Evolutionary conservation across 192 early-diverging fungal genomes (phyloP).

Genomic region (Lobosporangium transversale): DNA sequence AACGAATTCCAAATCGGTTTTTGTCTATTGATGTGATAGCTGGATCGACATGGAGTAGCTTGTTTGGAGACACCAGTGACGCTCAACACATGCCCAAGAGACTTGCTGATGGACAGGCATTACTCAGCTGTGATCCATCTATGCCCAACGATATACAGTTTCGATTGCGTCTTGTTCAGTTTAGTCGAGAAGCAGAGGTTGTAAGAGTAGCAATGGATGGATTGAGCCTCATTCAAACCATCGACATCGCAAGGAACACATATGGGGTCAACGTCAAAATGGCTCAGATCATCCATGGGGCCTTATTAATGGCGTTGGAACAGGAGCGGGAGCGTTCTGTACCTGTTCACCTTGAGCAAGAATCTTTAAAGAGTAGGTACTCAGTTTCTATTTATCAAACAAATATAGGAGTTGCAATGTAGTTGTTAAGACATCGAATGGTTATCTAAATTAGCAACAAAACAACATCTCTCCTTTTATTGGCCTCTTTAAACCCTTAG

Average conservation of each 20-base stretch:
- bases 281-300: constrained; percentile 30
- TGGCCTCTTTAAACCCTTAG: too few species aligned
- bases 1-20: too few species aligned
- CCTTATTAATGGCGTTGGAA: constrained; percentile 8
- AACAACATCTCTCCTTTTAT: too few species aligned
- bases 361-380: constrained; percentile 5
- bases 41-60: constrained; percentile 26
- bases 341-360: constrained; percentile 18
- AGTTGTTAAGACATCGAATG: not conserved
- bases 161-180: constrained; percentile 13
- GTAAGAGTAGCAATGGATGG: constrained; percentile 27
- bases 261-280: constrained; percentile 27
- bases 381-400: not conserved
- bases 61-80: constrained; percentile 16
- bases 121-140: constrained; percentile 5
- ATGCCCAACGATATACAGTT: constrained; percentile 14
- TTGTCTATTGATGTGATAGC: constrained; percentile 11
- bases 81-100: constrained; percentile 15
- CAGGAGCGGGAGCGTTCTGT: constrained; percentile 6
- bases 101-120: constrained; percentile 8
- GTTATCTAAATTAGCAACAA: too few species aligned
- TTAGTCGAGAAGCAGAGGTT: constrained; percentile 6
- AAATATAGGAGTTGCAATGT: not conserved
- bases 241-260: constrained; percentile 23
- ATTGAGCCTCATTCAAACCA: constrained; percentile 16